Base-by-base conservation (phyloP, 345 rosid genomes). In the Xanthoceras sorbifolium region DNA sequence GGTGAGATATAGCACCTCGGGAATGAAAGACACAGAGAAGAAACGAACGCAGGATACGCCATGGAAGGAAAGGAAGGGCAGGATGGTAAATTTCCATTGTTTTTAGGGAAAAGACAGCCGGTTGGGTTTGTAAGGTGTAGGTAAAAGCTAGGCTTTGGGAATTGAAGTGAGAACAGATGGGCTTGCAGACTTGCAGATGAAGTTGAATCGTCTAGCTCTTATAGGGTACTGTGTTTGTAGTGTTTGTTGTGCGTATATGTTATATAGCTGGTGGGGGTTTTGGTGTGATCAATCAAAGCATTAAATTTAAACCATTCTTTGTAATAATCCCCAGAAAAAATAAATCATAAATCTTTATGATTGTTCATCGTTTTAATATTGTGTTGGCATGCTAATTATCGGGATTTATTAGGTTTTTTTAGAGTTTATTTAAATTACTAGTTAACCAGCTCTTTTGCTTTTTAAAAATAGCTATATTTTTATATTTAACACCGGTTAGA, bases 61-160 rank as follows among this genome's bases (percentile, higher is more conserved):
- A 80, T 79, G 78, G 85, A 81, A 73, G 83, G 83, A 79, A 81
- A 76, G 73, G 36, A 71, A 59, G 85, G 83, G 75, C 46, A 66
- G 7, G 22, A 57, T n/a, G n/a, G 62, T 34, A 67, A 78, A 48
- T 46, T 84, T 44, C 67, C n/a, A n/a, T n/a, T n/a, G n/a, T n/a
- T n/a, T n/a, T n/a, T 38, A 10, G 60, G 23, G 54, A 77, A 72
- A 66, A 29, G 84, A 80, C 84, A 82, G 79, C 62, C 75, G 79
- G 86, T 84, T 84, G 87, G 84, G 83, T 72, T 75, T 80, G 86
- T 65, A 77, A 82, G 85, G 80, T 67, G 75, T 78, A 77, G 87
- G 84, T 57, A 79, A 78, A 70, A 66, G 55, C 82, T 87, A 85
- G 81, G 87, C 88, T 78, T 85, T 77, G 89, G 90, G 84, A 85